Percentiles rank a stretch among this genome's conserved stretches.
phyloP scores from a whole-genome alignment of 75 land plant species.

The Pinus tabuliformis region DNA sequence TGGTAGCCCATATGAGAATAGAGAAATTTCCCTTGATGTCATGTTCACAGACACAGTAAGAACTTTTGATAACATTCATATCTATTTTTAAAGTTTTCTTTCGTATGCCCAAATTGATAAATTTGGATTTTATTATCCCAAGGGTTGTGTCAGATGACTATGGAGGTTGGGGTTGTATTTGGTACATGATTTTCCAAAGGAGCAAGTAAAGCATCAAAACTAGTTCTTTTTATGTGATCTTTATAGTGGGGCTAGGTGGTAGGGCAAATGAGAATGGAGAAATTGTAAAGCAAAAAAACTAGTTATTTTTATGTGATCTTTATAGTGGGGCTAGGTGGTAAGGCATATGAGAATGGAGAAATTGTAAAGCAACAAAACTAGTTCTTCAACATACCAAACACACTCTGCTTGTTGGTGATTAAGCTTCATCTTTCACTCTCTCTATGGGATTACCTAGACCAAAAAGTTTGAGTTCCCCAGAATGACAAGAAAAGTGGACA shows the following conservation, averaged over 20 bases:
- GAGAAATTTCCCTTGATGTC: slow-evolving; percentile 97
- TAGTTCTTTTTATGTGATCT: too few species aligned
- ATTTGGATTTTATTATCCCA: slow-evolving; percentile 18
- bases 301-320: slow-evolving; percentile 17
- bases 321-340: too few species aligned
- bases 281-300: slow-evolving; percentile 37
- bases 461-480: slow-evolving; percentile 74
- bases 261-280: too few species aligned
- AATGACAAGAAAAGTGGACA: slow-evolving; percentile 72
- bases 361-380: slow-evolving; percentile 37
- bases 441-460: slow-evolving; percentile 95
- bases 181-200: slow-evolving; percentile 80
- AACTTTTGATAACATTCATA: neutral
- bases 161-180: slow-evolving; percentile 98
- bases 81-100: neutral
- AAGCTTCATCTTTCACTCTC: slow-evolving; percentile 83
- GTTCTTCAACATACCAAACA: slow-evolving; percentile 87
- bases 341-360: too few species aligned
- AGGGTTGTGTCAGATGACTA: slow-evolving; percentile 68
- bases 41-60: slow-evolving; percentile 96
- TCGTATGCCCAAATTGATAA: neutral
- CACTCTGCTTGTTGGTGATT: slow-evolving; percentile 91
- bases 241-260: too few species aligned
- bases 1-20: slow-evolving; percentile 98
- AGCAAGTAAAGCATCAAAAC: slow-evolving; percentile 53